Base-by-base conservation (phyloP, 495 filamentous ascomycete species). In the Penicillium alfredii region DNA sequence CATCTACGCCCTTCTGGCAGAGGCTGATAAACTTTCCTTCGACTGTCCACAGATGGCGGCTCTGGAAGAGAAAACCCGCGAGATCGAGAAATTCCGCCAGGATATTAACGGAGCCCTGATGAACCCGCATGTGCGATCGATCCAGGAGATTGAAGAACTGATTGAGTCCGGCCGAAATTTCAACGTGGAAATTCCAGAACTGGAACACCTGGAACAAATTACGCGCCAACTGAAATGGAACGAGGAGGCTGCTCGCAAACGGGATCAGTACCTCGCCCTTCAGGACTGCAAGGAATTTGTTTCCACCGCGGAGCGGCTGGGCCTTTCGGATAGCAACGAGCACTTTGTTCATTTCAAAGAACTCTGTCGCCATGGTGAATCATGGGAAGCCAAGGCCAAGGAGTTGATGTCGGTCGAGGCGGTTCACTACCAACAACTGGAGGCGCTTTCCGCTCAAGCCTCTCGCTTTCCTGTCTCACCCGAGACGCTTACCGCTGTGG, bases 361-460 rank as follows among this genome's bases (percentile, higher is more conserved):
- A 23, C 81, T 92, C 45, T 74, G 78, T 47, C 66, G 73, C 9
- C 76, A 76, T 20, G 92, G 90, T 19, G 74, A 88, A 46, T 69
- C 84, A 36, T 99, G 92, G 92, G 92, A 97, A 60, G 65, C 76
- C 17, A 99, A 95, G 63, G 92, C 88, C 12, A 84, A 89, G 52
- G 89, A 99, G 60, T 62, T 99, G 29, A 94, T 97, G 68, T 76
- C 80, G 9, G 88, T 84, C 13, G 92, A 98, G 40, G 64, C 79
- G 9, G 81, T 95, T 20, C 85, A 97, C 62, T 97, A 93, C 55
- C 84, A 86, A 30, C 92, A 99, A 51, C 71, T 99, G 14, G 90
- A 97, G 56, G 88, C 92, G 3, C 69, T 99, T 19, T 90, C 87
- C 1, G 71, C 73, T 12, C 81, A 85, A 55, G 79, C 80, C n/a